Conservation (phyloP, 805 yeast species). For the Scheffersomyces ergatensis region DNA sequence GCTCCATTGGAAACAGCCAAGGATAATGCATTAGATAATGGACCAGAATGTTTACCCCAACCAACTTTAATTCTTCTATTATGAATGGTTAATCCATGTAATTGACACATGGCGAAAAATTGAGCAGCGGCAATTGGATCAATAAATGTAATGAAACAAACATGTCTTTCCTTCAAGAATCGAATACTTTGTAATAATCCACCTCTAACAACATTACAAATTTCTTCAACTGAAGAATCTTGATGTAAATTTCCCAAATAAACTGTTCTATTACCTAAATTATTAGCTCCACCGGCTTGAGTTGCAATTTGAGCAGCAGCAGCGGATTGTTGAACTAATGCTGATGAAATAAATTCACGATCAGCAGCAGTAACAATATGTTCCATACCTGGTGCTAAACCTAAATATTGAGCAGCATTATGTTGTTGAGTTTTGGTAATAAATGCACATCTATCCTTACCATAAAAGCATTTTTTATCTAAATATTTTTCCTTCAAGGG, state of each 20-base stretch:
- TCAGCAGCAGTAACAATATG: slow-evolving; percentile 72
- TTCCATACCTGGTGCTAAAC: slow-evolving; percentile 86
- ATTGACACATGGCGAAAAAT: slow-evolving; percentile 89
- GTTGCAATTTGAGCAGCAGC: slow-evolving; percentile 98
- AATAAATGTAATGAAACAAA: slow-evolving; percentile 91
- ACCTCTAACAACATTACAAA: slow-evolving; percentile 94
- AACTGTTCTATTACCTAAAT: slow-evolving; percentile 90
- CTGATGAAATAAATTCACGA: slow-evolving; percentile 62
- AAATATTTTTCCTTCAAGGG: slow-evolving; percentile 67
- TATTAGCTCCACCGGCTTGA: slow-evolving; percentile 88
- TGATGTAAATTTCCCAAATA: slow-evolving; percentile 89
- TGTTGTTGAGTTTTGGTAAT: slow-evolving; percentile 95
- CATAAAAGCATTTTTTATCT: slow-evolving; percentile 80
- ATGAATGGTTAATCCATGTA: slow-evolving; percentile 85
- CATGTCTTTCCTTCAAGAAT: slow-evolving; percentile 79
- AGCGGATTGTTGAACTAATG: slow-evolving; percentile 87
- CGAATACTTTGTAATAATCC: slow-evolving; percentile 86
- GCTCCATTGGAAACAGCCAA: slow-evolving; percentile 94
- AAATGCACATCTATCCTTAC: slow-evolving; percentile 93
- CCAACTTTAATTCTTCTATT: slow-evolving; percentile 87
- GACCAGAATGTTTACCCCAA: slow-evolving; percentile 98
- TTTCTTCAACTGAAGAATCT: slow-evolving; percentile 84
- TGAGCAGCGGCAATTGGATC: slow-evolving; percentile 98
- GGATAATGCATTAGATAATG: slow-evolving; percentile 80
- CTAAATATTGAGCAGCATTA: slow-evolving; percentile 92